Base-by-base conservation (phyloP, 805 yeast species). In the Barnettozyma sucrosica region DNA sequence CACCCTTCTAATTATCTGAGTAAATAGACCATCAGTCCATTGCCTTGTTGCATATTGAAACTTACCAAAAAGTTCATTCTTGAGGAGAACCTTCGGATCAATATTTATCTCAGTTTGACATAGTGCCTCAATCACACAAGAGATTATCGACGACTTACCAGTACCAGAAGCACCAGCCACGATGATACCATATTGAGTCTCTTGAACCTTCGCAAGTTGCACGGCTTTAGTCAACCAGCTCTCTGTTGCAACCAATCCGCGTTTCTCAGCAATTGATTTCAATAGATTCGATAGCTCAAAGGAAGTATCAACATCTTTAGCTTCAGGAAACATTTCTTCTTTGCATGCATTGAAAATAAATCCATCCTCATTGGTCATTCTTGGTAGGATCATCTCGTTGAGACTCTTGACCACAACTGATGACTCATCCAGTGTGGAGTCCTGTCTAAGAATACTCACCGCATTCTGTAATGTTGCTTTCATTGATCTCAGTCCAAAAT, bases 1-100 rank as follows among this genome's bases (percentile, higher is more conserved):
- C 0, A 84, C 73, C 44, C 69, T 71, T 52, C 98, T 69, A 38
- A 92, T 57, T 7, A 83, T 72, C 9, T 77, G 63, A 0, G 96
- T 86, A 44, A 90, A 74, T 9, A 90, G 59, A 6, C 98, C 98
- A 65, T 92, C 98, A 1, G 76, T 77, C 97, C 97, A 92, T 45
- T 92, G 97, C 26, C 96, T 68, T 0, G 97, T 89, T 0, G 87
- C 73, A 1, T 75, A 64, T 54, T 90, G 95, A 32, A 90, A 62
- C 3, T 65, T 55, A 1, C 98, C 98, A 61, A 76, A 87, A 2
- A 92, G 64, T 0, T 71, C 67, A 3, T 73, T 78, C 57, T 90
- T 92, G 0, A 78, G 63, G 48, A 87, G 52, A 0, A 85, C 85
- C 56, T 90, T 89, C 1, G 96, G 82, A 61, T 90, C 95, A 41